Base-by-base conservation (phyloP, 805 yeast genomes). In the Kazachstania viticola region DNA sequence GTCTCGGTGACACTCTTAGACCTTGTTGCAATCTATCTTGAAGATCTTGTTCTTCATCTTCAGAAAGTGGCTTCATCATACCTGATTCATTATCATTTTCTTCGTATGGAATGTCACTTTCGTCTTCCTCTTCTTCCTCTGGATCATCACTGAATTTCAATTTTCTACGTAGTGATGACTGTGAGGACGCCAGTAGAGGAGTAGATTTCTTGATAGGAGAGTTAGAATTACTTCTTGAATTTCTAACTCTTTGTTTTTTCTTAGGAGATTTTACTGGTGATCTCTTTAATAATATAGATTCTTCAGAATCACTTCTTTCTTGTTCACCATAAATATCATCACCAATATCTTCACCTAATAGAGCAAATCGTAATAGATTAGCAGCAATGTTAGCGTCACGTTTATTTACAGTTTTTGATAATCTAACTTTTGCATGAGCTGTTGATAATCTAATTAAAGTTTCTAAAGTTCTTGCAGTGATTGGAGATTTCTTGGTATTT, bases 391-490 rank as follows among this genome's bases (percentile, higher is more conserved):
- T 60, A 2, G 95, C 94, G 57, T 91, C 98, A 40, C 67, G 67
- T 14, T 69, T 67, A 21, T 77, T 83, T 13, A 91, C 79, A 2
- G 71, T 67, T 44, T 71, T 73, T 15, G 94, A 79, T 35, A 91
- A 64, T 45, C 97, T 70, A n/a, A 88, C 82, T 56, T 91, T 88
- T 9, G 97, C 97, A 58, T 91, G 97, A 0, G 98, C 97, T 1
- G 96, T 82, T 1, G 96, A 68, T 37, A 88, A 64, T 66, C 98
- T 94, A 55, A 88, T 88, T 42, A 88, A 65, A 0, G 98, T 88
- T 59, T 88, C 98, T 45, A 88, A 65, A 4, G 97, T 91, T 75
- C 98, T 81, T n/a, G 97, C 94, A 2, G 98, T 88, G 43, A 88
- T 82, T 23, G 98, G 97, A 1, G 95, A 79, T 1, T 95, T 87